phyloP scores from a whole-genome alignment of 805 yeast species.

The Candida sphagnicola region DNA sequence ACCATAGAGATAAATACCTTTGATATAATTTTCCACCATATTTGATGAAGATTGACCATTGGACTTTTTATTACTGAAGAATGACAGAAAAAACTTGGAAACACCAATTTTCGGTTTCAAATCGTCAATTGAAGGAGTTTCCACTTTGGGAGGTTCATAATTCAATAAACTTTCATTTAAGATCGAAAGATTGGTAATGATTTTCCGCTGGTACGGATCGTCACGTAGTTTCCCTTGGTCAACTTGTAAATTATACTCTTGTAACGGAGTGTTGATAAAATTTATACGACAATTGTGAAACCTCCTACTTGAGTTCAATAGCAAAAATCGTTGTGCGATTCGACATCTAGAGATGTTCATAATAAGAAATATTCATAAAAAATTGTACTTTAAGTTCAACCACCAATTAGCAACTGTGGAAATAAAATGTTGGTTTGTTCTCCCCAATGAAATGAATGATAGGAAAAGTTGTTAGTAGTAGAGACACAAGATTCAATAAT shows the following conservation, averaged over 20 bases:
- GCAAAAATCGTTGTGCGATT: not conserved
- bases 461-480: too few species aligned
- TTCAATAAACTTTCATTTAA: conserved; percentile 51
- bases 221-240: conserved; percentile 52
- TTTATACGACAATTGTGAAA: not conserved
- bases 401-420: not conserved
- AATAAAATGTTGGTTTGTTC: too few species aligned
- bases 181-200: conserved; percentile 56
- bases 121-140: conserved; percentile 47
- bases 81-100: conserved; percentile 26
- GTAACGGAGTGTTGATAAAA: conserved; percentile 37
- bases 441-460: too few species aligned
- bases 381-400: not conserved
- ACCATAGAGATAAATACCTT: conserved; percentile 90
- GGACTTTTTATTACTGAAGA: conserved; percentile 8
- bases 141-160: conserved; percentile 63
- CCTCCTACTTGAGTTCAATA: not conserved
- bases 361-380: not conserved
- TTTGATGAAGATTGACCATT: not conserved
- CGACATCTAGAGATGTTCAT: conserved; percentile 1
- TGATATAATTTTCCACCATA: conserved; percentile 39
- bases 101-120: conserved; percentile 50
- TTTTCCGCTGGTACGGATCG: conserved; percentile 78
- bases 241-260: conserved; percentile 48
- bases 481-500: too few species aligned